Conservation (phyloP, 2,329 filamentous ascomycete genomes). For the Apiospora phragmitis region DNA sequence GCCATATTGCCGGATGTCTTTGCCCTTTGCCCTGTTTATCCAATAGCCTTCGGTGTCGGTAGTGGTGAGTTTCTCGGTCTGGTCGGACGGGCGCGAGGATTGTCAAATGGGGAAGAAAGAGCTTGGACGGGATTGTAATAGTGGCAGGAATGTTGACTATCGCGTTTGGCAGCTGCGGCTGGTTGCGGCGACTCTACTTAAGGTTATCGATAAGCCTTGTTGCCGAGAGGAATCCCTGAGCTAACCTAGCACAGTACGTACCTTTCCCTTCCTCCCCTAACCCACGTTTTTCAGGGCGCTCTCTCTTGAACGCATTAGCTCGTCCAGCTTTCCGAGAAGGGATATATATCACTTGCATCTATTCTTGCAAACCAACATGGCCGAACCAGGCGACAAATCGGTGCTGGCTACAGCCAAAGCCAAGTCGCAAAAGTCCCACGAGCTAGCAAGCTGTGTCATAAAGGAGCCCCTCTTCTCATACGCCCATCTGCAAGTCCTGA, state of each 20-base stretch:
- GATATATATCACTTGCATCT: neutral
- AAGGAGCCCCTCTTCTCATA: constrained; percentile 56
- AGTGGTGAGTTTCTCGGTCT: neutral
- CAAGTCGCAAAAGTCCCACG: constrained; percentile 39
- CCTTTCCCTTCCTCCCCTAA: neutral
- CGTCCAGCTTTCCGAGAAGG: neutral
- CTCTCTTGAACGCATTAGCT: neutral
- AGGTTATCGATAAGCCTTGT: constrained; percentile 1
- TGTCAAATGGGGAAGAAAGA: neutral
- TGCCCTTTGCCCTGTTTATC: neutral
- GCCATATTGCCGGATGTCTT: constrained; percentile 36
- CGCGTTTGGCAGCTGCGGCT: neutral
- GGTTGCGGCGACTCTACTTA: constrained; percentile 5
- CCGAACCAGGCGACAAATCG: constrained; percentile 1
- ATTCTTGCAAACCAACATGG: neutral
- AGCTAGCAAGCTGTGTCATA: constrained; percentile 53
- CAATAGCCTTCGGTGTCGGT: neutral
- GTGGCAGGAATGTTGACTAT: constrained; percentile 4
- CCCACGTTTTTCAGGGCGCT: neutral
- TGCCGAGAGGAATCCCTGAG: neutral
- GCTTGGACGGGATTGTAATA: neutral
- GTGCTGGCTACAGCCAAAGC: neutral
- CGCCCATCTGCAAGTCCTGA: constrained; percentile 52
- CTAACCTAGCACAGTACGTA: neutral
- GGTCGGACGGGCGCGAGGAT: neutral